These are phyloP conservation scores for Gamsiella multidivaricata DNA, from an alignment of 192 early-diverging fungal genomes.

Conservation along the genomic window DNA sequence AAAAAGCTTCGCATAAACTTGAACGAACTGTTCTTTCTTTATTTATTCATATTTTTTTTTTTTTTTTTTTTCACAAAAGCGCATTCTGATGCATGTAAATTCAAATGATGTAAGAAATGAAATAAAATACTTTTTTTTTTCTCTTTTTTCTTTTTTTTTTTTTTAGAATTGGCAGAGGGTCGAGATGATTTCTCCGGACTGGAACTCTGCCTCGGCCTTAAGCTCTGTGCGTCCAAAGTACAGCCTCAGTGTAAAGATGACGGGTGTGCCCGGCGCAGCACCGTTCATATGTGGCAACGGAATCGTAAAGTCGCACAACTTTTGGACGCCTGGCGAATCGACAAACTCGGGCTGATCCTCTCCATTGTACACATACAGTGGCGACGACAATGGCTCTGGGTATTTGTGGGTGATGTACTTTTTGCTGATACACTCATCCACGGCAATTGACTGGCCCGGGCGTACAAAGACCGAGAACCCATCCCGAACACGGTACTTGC, in stretches of 20 bases:
- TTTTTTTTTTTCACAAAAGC: no score
- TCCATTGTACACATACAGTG: constrained; percentile 46
- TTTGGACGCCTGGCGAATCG: constrained; percentile 49
- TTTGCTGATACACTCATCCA: constrained; percentile 65
- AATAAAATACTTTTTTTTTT: not conserved
- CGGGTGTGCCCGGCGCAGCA: constrained; percentile 42
- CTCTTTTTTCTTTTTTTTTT: not conserved
- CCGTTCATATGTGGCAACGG: constrained; percentile 49
- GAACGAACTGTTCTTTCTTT: no score
- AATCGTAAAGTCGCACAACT: constrained; percentile 50
- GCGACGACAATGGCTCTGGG: constrained; percentile 48
- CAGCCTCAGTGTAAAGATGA: constrained; percentile 37
- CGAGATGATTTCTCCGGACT: constrained; percentile 40
- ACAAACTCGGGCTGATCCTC: constrained; percentile 48
- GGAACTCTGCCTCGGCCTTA: constrained; percentile 53
- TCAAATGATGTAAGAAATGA: not conserved
- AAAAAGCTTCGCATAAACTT: no score
- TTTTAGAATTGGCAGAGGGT: constrained; percentile 52
- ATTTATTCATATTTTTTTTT: no score
- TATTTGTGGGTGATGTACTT: constrained; percentile 63
- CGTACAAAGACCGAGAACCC: constrained; percentile 53
- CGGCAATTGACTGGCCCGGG: constrained; percentile 56
- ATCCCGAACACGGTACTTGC: constrained; percentile 52
- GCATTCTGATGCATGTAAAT: no score
- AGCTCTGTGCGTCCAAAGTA: constrained; percentile 50